A percentile compares a stretch with the other conserved stretches of the same genome.
Evolutionary conservation across 345 rosid genomes (phyloP).

Genomic region (Psidium friedrichsthalianum): DNA sequence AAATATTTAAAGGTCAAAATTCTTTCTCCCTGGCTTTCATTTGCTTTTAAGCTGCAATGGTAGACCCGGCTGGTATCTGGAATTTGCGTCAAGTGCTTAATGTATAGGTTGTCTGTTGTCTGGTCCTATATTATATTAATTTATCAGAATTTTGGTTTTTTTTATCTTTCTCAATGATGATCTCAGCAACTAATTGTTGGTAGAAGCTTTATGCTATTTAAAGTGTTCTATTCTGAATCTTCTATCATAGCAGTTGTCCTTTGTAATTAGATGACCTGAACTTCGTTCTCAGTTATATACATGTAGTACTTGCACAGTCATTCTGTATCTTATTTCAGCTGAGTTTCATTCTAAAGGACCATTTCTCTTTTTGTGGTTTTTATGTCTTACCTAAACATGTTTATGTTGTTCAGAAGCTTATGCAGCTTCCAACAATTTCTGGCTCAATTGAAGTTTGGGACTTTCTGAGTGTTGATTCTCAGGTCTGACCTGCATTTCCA

Average conservation of each 20-base stretch:
- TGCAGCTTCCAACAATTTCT: constrained; percentile 85
- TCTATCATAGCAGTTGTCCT: background rate
- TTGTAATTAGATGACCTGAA: background rate
- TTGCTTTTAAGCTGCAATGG: background rate
- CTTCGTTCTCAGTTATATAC: background rate
- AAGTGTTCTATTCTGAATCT: background rate
- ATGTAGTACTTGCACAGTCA: background rate
- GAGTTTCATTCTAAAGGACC: background rate
- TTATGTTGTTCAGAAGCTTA: constrained; percentile 51
- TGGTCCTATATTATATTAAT: background rate
- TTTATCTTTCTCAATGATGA: background rate
- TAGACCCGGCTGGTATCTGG: background rate
- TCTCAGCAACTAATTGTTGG: background rate
- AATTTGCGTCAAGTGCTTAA: background rate
- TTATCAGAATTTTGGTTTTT: background rate
- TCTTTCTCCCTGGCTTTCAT: background rate
- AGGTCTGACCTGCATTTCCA: constrained; percentile 41
- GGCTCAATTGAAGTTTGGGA: constrained; percentile 99
- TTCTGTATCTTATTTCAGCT: background rate
- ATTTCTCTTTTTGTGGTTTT: background rate
- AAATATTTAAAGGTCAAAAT: constrained; percentile 68
- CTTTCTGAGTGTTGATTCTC: constrained; percentile 95
- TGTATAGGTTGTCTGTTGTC: background rate
- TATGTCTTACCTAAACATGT: background rate
- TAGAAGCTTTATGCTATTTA: background rate